These are phyloP conservation scores for Styphnolobium japonicum DNA, from an alignment of 306 rosid genomes.

Conservation along the genomic window DNA sequence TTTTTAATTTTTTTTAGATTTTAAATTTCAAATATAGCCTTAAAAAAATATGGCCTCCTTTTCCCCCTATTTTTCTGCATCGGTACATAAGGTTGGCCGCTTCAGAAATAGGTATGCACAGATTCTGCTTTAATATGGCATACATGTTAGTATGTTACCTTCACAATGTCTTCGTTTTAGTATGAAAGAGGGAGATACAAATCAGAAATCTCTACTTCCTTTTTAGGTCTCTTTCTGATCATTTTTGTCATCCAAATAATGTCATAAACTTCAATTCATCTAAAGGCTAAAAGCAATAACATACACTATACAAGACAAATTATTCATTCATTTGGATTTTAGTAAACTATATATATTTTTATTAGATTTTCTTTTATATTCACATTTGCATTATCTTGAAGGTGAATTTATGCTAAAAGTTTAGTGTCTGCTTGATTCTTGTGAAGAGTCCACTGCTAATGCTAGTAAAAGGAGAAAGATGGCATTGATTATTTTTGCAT, in stretches of 20 bases:
- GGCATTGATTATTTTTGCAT: neutral
- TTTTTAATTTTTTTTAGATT: no score
- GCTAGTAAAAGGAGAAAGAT: neutral
- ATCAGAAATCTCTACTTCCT: neutral
- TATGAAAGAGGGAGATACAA: neutral
- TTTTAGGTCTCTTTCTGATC: neutral
- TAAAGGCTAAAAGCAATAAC: neutral
- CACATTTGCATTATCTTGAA: neutral
- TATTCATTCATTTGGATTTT: neutral
- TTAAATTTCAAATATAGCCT: no score
- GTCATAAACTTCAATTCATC: neutral
- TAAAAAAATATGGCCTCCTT: no score
- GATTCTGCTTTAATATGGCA: neutral
- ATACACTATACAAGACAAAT: neutral
- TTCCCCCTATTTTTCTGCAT: no score
- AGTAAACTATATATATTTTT: neutral
- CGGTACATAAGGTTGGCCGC: slow-evolving; percentile 30
- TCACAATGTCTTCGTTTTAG: neutral
- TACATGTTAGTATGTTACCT: neutral
- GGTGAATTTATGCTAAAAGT: neutral
- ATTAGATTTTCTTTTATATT: neutral
- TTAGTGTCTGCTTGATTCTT: neutral
- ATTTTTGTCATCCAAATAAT: neutral
- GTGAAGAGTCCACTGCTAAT: slow-evolving; percentile 3
- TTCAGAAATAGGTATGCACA: slow-evolving; percentile 29